Conservation (phyloP, 2,329 filamentous ascomycete species). For the Claviceps pusilla region DNA sequence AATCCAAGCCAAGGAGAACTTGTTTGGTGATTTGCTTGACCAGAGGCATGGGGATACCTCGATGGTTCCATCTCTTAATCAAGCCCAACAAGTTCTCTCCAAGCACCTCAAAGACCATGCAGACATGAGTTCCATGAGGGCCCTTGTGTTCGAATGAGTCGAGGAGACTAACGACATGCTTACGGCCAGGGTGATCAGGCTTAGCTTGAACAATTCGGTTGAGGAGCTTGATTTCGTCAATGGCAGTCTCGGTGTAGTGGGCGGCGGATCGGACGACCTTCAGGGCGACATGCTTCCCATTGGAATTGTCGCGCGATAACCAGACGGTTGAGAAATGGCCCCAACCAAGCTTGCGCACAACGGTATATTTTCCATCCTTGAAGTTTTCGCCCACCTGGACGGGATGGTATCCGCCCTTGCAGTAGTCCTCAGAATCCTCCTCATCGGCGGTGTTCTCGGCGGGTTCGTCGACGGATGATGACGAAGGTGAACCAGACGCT, state of each 20-base stretch:
- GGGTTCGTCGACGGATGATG: slow-evolving; percentile 66
- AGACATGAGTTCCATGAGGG: slow-evolving; percentile 89
- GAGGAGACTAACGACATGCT: slow-evolving; percentile 87
- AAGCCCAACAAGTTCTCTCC: slow-evolving; percentile 88
- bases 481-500: slow-evolving; percentile 60
- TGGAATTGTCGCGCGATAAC: slow-evolving; percentile 68
- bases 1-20: slow-evolving; percentile 86
- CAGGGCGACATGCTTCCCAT: slow-evolving; percentile 85
- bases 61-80: slow-evolving; percentile 97
- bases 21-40: slow-evolving; percentile 99
- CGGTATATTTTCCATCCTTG: slow-evolving; percentile 92
- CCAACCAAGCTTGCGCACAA: slow-evolving; percentile 94
- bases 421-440: slow-evolving; percentile 98
- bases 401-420: slow-evolving; percentile 96
- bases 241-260: slow-evolving; percentile 96
- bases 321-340: slow-evolving; percentile 98
- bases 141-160: slow-evolving; percentile 98
- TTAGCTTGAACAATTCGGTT: slow-evolving; percentile 95
- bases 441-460: slow-evolving; percentile 91
- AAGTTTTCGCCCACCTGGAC: slow-evolving; percentile 90
- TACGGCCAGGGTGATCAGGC: slow-evolving; percentile 81
- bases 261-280: slow-evolving; percentile 96
- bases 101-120: slow-evolving; percentile 97
- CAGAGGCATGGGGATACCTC: slow-evolving; percentile 87
- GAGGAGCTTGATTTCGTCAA: slow-evolving; percentile 97